Evolutionary conservation across 2,329 filamentous ascomycete genomes (phyloP).

Genomic region (Neoascochyta sp.): DNA sequence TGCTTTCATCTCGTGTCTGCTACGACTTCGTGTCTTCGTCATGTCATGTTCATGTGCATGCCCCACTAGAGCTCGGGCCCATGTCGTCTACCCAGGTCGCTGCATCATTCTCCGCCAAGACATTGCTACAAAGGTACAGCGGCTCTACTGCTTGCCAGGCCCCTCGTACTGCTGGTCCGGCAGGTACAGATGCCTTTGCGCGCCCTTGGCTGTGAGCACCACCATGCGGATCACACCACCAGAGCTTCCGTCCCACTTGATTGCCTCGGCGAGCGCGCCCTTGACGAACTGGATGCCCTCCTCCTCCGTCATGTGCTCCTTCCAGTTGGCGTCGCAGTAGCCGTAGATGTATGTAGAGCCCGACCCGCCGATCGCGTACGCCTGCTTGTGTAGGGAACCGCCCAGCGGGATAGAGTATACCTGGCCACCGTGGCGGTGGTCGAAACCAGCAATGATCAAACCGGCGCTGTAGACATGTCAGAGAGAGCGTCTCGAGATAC

Average conservation of each 20-base stretch:
- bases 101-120: slow-evolving; percentile 3
- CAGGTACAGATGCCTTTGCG: slow-evolving; percentile 90
- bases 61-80: slow-evolving; percentile 8
- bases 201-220: slow-evolving; percentile 84
- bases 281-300: slow-evolving; percentile 94
- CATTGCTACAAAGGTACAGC: not conserved
- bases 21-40: no score
- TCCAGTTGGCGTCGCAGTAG: slow-evolving; percentile 96
- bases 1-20: no score
- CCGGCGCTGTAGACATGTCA: slow-evolving; percentile 63
- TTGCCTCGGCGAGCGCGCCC: slow-evolving; percentile 83
- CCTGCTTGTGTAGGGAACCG: slow-evolving; percentile 94
- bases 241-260: slow-evolving; percentile 99
- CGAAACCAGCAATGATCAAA: slow-evolving; percentile 98
- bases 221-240: slow-evolving; percentile 98
- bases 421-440: slow-evolving; percentile 89
- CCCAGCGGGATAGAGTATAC: slow-evolving; percentile 97
- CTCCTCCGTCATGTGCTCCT: slow-evolving; percentile 86
- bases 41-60: slow-evolving; percentile 12
- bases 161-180: slow-evolving; percentile 81
- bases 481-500: slow-evolving; percentile 2
- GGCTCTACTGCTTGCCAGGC: slow-evolving; percentile 58
- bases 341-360: slow-evolving; percentile 99
- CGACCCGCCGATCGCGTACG: slow-evolving; percentile 92
- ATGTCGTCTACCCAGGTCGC: slow-evolving; percentile 8